Evolutionary conservation across 2,329 filamentous ascomycete species (phyloP).

Genomic region (Beauveria pseudobassiana): DNA sequence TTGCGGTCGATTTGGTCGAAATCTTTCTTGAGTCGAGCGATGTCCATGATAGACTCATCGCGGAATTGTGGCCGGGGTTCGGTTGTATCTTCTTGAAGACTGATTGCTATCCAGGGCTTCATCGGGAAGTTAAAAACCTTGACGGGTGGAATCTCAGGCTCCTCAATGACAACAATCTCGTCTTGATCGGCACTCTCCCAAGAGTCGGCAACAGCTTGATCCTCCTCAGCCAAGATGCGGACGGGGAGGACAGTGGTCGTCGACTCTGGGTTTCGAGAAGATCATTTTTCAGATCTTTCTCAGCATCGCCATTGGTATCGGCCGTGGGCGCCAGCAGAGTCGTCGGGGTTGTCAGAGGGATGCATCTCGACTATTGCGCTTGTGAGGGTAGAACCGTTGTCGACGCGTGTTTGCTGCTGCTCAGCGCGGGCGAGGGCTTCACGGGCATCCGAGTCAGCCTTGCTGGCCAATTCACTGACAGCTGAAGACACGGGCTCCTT

Average conservation of each 20-base stretch:
- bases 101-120: slow-evolving; percentile 90
- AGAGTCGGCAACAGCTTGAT: slow-evolving; percentile 64
- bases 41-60: slow-evolving; percentile 78
- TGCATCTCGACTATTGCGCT: slow-evolving; percentile 2
- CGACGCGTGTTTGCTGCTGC: slow-evolving; percentile 39
- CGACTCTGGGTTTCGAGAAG: slow-evolving; percentile 32
- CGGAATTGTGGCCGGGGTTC: slow-evolving; percentile 58
- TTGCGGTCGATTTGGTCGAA: slow-evolving; percentile 97
- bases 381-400: slow-evolving; percentile 32
- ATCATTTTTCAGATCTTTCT: slow-evolving; percentile 35
- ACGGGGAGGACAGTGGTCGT: slow-evolving; percentile 35
- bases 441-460: slow-evolving; percentile 48
- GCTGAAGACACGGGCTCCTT: slow-evolving; percentile 66
- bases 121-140: slow-evolving; percentile 94
- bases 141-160: slow-evolving; percentile 57
- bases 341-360: slow-evolving; percentile 14
- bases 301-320: slow-evolving; percentile 44
- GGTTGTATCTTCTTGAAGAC: slow-evolving; percentile 52
- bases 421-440: slow-evolving; percentile 55
- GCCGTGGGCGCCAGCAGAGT: slow-evolving; percentile 30
- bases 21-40: slow-evolving; percentile 91
- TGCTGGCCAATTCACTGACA: slow-evolving; percentile 54
- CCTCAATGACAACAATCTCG: slow-evolving; percentile 56
- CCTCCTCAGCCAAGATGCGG: slow-evolving; percentile 45
- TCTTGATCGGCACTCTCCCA: slow-evolving; percentile 85